phyloP scores from a whole-genome alignment of 306 rosid genomes.

The Crotalaria pallida region DNA sequence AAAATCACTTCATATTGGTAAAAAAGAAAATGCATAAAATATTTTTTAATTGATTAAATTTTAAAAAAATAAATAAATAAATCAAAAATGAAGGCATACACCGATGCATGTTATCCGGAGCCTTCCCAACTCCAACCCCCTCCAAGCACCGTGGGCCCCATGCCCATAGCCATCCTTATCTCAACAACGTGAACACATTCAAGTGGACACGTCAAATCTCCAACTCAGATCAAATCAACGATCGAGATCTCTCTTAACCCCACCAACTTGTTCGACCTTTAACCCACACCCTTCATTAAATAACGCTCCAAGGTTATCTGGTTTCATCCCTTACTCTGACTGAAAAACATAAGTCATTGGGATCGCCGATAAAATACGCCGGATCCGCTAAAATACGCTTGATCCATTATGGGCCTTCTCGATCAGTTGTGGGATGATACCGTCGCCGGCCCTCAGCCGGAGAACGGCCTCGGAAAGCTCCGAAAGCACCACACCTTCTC shows the following conservation, averaged over 20 bases:
- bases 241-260: conserved; percentile 11
- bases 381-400: conserved; percentile 31
- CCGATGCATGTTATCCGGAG: too few relatives aligned
- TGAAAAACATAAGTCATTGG: not conserved
- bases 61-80: too few relatives aligned
- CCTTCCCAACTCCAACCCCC: too few relatives aligned
- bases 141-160: conserved; percentile 34
- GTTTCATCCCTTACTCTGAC: not conserved
- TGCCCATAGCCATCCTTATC: conserved; percentile 49
- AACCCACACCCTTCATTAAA: conserved; percentile 39
- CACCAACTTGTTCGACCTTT: conserved; percentile 49
- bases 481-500: conserved; percentile 53
- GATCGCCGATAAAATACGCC: conserved; percentile 7
- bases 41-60: too few relatives aligned
- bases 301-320: not conserved
- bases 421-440: conserved; percentile 99
- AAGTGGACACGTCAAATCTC: conserved; percentile 36
- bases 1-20: too few relatives aligned
- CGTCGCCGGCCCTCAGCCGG: conserved; percentile 89
- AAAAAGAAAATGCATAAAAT: too few relatives aligned
- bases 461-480: conserved; percentile 83
- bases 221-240: conserved; percentile 17
- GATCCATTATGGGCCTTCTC: conserved; percentile 39
- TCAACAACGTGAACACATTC: conserved; percentile 34
- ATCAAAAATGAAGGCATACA: too few relatives aligned